Base-by-base conservation (phyloP, 2,329 filamentous ascomycete genomes). In the Fusarium marasasianum region DNA sequence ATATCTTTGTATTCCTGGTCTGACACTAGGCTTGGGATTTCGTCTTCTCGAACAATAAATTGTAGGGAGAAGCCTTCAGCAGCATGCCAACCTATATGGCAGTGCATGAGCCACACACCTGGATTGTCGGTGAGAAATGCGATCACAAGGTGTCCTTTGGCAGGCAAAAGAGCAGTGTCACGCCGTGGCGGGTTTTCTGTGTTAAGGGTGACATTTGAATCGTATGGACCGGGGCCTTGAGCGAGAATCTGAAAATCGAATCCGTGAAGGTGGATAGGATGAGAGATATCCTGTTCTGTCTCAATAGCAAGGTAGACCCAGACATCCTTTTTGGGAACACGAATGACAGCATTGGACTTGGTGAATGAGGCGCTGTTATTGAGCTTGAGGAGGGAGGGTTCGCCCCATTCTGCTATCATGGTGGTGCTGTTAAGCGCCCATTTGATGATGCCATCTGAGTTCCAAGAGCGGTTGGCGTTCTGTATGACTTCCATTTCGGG, bases 101-200 rank as follows among this genome's bases (percentile, higher is more conserved):
- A 88, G 75, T 88, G 86, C 79, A 88, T 83, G 17, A 86, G 80
- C 86, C 86, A 88, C 1, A 81, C 80, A 1, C 87, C 87, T 2
- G 87, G 85, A 78, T 89, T 89, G 66, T 85, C 81, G 1, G 84
- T 82, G 72, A 86, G 78, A 65, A 88, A 86, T 17, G 86, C 87
- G 47, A 89, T 79, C 24, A 87, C 84, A 18, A 88, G 66, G 75
- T 86, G 85, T 0, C 87, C 87, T 33, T 77, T 74, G 5, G 77
- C 78, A 5, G 83, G 84, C 6, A 90, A 81, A 68, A 86, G 83
- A 13, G 87, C 86, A 10, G 86, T 85, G 75, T 90, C 88, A 53
- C 88, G 84, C 12, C 88, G 85, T 29, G 85, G 83, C 2, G 88
- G 87, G 76, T 89, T 89, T 22, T 60, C 45, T 13, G 58, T 66